Conservation (phyloP, 345 rosid genomes). For the Lepidium didymum region DNA sequence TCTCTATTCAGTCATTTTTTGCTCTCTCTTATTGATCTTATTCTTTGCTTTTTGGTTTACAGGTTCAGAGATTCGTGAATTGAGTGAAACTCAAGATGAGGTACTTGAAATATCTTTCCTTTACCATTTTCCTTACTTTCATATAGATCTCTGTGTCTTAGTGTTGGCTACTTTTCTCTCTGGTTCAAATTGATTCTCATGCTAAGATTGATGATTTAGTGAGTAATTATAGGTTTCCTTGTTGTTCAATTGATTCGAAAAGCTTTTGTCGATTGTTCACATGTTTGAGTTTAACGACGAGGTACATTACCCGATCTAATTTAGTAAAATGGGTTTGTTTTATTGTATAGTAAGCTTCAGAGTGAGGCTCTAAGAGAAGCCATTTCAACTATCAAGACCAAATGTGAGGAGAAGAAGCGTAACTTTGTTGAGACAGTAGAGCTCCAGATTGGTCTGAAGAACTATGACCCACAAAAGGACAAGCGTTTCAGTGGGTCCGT, state of each 20-base stretch:
- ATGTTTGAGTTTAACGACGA: background rate
- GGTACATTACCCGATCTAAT: background rate
- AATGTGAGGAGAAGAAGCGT: slow-evolving; percentile 44
- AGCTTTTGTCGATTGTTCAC: background rate
- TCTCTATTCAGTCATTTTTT: background rate
- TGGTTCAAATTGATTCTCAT: background rate
- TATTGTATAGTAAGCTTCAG: slow-evolving; percentile 54
- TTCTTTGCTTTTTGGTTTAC: background rate
- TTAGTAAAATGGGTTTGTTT: background rate
- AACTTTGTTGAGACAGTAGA: slow-evolving; percentile 71
- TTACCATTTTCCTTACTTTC: background rate
- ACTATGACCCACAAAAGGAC: slow-evolving; percentile 82
- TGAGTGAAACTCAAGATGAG: slow-evolving; percentile 20
- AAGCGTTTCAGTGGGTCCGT: slow-evolving; percentile 87
- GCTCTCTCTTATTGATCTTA: background rate
- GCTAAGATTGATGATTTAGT: background rate
- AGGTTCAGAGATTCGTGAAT: slow-evolving; percentile 1
- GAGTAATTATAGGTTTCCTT: background rate
- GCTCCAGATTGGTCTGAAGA: slow-evolving; percentile 77
- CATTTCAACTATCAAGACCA: slow-evolving; percentile 26
- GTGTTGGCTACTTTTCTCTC: background rate
- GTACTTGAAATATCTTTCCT: background rate
- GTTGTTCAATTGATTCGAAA: background rate
- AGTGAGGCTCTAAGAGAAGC: slow-evolving; percentile 67
- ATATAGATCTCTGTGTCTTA: background rate